Conservation (phyloP, 768 basidiomycete genomes). For the Pholiota molesta region DNA sequence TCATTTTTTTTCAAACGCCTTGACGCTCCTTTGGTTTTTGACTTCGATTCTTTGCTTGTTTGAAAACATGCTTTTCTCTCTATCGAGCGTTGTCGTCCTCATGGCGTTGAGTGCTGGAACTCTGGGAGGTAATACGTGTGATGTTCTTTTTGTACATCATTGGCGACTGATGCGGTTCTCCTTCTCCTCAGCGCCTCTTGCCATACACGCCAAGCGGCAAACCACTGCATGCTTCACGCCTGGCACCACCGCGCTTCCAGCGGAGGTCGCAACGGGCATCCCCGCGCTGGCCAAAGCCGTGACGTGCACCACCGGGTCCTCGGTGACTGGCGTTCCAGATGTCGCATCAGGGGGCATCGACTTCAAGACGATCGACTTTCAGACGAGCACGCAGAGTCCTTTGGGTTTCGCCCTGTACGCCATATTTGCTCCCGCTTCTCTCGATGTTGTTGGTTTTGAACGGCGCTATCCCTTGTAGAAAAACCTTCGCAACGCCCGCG, state of each 20-base stretch:
- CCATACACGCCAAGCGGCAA: slow-evolving; percentile 10
- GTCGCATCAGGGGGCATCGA: slow-evolving; percentile 17
- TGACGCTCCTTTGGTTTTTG: not conserved
- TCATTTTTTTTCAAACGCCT: not conserved
- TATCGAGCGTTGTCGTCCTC: not conserved
- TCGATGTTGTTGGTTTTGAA: not conserved
- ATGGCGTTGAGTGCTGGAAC: slow-evolving; percentile 1
- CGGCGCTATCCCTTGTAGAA: not conserved
- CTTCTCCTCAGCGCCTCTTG: slow-evolving; percentile 11
- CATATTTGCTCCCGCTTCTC: not conserved
- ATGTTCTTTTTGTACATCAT: not conserved
- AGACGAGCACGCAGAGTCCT: slow-evolving; percentile 17
- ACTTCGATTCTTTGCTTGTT: too few relatives aligned
- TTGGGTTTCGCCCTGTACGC: slow-evolving; percentile 19
- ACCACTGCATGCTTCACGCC: slow-evolving; percentile 15
- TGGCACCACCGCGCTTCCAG: slow-evolving; percentile 17
- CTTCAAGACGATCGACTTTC: slow-evolving; percentile 19
- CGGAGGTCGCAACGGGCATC: slow-evolving; percentile 14
- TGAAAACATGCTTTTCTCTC: slow-evolving; percentile 11
- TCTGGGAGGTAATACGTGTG: slow-evolving; percentile 12
- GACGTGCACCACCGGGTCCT: slow-evolving; percentile 12
- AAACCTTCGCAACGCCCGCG: slow-evolving; percentile 16
- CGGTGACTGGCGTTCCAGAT: slow-evolving; percentile 15
- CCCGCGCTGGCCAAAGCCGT: slow-evolving; percentile 13
- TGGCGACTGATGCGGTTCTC: too few relatives aligned